These are phyloP conservation scores for Tuber umbilicatum DNA, from an alignment of 495 filamentous ascomycete species.

Conservation along the genomic window DNA sequence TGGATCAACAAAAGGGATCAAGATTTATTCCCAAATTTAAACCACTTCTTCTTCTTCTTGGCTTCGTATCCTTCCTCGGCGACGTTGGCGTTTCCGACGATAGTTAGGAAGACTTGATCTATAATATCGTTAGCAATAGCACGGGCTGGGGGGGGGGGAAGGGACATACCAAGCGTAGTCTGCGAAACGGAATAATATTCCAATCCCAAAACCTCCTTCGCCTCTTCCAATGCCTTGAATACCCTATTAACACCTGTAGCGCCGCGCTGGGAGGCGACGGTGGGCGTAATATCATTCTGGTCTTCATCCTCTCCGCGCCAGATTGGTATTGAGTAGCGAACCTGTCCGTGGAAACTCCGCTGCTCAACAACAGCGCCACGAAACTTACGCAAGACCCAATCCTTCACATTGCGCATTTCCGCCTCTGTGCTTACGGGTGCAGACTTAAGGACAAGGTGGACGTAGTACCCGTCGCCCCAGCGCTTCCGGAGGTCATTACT, in stretches of 20 bases:
- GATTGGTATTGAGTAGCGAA: slow-evolving; percentile 66
- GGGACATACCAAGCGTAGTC: slow-evolving; percentile 51
- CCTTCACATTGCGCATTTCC: slow-evolving; percentile 58
- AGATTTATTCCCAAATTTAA: background rate
- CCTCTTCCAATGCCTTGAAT: slow-evolving; percentile 63
- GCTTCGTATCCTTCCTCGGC: slow-evolving; percentile 64
- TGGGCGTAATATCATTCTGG: slow-evolving; percentile 30
- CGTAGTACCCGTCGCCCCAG: slow-evolving; percentile 58
- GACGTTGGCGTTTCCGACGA: slow-evolving; percentile 70
- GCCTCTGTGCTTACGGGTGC: slow-evolving; percentile 61
- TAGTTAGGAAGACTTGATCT: slow-evolving; percentile 79
- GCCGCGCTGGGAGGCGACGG: slow-evolving; percentile 17
- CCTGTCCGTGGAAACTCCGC: slow-evolving; percentile 71
- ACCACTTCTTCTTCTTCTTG: slow-evolving; percentile 41
- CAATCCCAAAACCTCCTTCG: slow-evolving; percentile 59
- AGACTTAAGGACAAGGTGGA: slow-evolving; percentile 65
- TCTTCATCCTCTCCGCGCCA: slow-evolving; percentile 23
- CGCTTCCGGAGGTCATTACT: slow-evolving; percentile 53
- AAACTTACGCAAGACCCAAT: slow-evolving; percentile 56
- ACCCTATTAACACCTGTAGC: slow-evolving; percentile 52
- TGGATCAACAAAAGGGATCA: background rate
- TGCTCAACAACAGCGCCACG: slow-evolving; percentile 59
- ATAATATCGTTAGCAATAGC: slow-evolving; percentile 41
- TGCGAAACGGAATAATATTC: slow-evolving; percentile 74
- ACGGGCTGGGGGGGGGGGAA: background rate